These are phyloP conservation scores for Didymella lethalis DNA, from an alignment of 2,329 filamentous ascomycete species.

Conservation along the genomic window DNA sequence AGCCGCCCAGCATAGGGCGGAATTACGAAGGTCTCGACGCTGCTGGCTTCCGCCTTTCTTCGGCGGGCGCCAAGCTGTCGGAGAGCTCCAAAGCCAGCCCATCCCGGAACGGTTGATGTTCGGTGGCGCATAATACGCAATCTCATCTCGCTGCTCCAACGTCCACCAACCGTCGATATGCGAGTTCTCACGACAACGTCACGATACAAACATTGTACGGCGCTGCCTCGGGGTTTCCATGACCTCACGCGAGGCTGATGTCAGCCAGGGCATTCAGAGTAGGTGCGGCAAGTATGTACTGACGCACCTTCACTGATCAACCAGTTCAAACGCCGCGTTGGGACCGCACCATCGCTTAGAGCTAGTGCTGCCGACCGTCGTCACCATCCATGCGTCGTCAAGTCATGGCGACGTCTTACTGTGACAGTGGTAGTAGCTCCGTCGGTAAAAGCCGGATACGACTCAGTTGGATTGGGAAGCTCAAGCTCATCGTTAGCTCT, in stretches of 20 bases:
- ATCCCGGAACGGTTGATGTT: conserved; percentile 14
- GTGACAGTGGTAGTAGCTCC: background rate
- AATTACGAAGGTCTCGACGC: conserved; percentile 16
- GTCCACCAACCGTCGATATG: conserved; percentile 1
- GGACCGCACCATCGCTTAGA: conserved; percentile 25
- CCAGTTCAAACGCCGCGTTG: conserved; percentile 13
- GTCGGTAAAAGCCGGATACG: conserved; percentile 2
- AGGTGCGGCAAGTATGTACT: conserved; percentile 33
- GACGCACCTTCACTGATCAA: conserved; percentile 16
- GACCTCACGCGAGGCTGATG: background rate
- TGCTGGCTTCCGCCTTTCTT: conserved; percentile 22
- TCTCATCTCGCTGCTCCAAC: background rate
- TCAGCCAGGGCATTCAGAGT: conserved; percentile 15
- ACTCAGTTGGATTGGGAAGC: conserved; percentile 5
- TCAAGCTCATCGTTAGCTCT: conserved; percentile 5
- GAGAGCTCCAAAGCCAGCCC: conserved; percentile 24
- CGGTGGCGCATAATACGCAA: conserved; percentile 15
- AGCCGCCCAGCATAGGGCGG: conserved; percentile 14
- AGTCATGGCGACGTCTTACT: conserved; percentile 8
- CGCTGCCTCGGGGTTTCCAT: background rate
- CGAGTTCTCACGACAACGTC: conserved; percentile 1
- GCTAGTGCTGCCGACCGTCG: conserved; percentile 20
- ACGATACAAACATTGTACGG: background rate
- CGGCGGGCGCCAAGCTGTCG: conserved; percentile 28
- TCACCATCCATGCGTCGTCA: conserved; percentile 2